Evolutionary conservation across 2,329 filamentous ascomycete genomes (phyloP).

Genomic region (Coniochaeta sp.): DNA sequence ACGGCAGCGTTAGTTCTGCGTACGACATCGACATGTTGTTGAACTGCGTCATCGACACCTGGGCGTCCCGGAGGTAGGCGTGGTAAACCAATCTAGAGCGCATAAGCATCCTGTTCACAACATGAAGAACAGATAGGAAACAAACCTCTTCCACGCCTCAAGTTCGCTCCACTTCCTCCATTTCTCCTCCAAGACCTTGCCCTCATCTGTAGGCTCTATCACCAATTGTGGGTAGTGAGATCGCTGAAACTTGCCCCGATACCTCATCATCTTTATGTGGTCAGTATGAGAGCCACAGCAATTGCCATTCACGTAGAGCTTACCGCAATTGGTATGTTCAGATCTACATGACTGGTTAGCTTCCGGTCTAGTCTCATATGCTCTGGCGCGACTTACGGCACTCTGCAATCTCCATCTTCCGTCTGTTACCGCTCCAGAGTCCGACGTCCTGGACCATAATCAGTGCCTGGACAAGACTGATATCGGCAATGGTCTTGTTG

Average conservation of each 20-base stretch:
- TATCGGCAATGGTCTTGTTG: conserved; percentile 35
- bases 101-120: neutral
- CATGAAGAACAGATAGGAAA: neutral
- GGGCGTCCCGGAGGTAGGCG: conserved; percentile 56
- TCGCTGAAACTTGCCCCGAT: conserved; percentile 50
- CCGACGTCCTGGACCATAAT: conserved; percentile 41
- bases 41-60: conserved; percentile 59
- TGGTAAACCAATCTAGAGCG: conserved; percentile 50
- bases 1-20: conserved; percentile 56
- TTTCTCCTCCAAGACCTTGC: conserved; percentile 50
- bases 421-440: conserved; percentile 45
- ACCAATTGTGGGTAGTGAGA: conserved; percentile 43
- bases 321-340: conserved; percentile 17
- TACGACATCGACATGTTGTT: conserved; percentile 61
- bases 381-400: conserved; percentile 29
- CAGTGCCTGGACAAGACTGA: conserved; percentile 41
- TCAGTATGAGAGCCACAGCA: conserved; percentile 10
- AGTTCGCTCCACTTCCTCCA: conserved; percentile 58
- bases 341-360: conserved; percentile 11
- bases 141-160: conserved; percentile 58
- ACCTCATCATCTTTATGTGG: conserved; percentile 38
- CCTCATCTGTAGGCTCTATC: conserved; percentile 46
- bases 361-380: too few species aligned
- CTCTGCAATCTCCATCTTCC: conserved; percentile 50
- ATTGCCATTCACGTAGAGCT: neutral